phyloP scores from a whole-genome alignment of 805 yeast species.

The Pichia manshurica region DNA sequence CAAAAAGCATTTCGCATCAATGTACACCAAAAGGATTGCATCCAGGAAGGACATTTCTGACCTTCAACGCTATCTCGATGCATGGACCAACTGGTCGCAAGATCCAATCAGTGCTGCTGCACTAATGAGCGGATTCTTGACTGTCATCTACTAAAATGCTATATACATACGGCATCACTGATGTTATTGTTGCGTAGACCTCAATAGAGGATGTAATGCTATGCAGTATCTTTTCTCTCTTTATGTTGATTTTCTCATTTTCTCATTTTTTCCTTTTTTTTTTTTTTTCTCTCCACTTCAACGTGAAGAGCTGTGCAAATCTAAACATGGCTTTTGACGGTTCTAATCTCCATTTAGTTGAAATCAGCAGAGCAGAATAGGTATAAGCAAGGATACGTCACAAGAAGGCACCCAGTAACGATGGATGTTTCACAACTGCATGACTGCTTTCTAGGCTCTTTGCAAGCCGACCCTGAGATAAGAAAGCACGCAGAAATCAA shows the following conservation, averaged over 20 bases:
- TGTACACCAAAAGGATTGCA: background rate
- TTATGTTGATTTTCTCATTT: background rate
- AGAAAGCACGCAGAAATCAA: conserved; percentile 68
- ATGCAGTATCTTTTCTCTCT: background rate
- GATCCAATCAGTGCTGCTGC: background rate
- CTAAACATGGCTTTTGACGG: too few relatives aligned
- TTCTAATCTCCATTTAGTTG: too few relatives aligned
- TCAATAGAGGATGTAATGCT: too few relatives aligned
- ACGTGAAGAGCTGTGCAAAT: too few relatives aligned
- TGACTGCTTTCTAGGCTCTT: conserved; percentile 74
- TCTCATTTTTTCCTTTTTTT: background rate
- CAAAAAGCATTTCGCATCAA: background rate
- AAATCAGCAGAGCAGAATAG: too few relatives aligned
- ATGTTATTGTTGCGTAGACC: too few relatives aligned
- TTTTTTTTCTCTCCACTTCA: background rate
- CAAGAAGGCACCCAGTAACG: background rate
- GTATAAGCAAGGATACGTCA: background rate
- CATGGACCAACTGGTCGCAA: background rate
- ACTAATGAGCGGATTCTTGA: background rate
- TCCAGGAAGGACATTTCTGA: background rate
- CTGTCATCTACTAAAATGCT: background rate
- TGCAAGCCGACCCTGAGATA: conserved; percentile 55
- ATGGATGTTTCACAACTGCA: conserved; percentile 70
- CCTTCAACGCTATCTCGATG: background rate
- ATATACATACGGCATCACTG: too few relatives aligned